Percentiles rank a stretch among this genome's conserved stretches.
Evolutionary conservation across 169 alveolate genomes (phyloP).

Genomic region (Miamiensis avidus): DNA sequence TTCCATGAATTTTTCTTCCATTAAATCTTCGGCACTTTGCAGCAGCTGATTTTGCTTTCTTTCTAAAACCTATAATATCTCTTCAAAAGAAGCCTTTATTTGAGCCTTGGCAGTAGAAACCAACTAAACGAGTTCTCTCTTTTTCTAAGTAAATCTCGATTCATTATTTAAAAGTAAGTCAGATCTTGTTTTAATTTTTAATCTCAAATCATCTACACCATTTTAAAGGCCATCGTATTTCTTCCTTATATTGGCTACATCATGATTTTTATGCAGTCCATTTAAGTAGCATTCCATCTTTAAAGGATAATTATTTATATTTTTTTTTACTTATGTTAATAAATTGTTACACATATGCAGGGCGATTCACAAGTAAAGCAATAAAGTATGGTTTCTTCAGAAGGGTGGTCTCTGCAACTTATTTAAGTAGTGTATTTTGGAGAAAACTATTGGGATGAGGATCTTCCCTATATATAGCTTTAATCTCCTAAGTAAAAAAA

Average conservation of each 20-base stretch:
- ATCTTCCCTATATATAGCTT: too few relatives aligned
- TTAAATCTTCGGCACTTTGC: conserved; percentile 33
- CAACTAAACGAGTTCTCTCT: conserved; percentile 24
- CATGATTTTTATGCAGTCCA: conserved; percentile 40
- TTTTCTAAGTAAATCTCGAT: conserved; percentile 24
- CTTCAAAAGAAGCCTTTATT: conserved; percentile 23
- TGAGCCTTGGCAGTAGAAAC: conserved; percentile 25
- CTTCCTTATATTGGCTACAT: conserved; percentile 21
- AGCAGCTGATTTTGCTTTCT: conserved; percentile 18
- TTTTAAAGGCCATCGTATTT: conserved; percentile 20
- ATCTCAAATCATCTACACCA: conserved; percentile 1
- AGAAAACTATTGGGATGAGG: background rate
- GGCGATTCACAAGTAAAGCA: conserved; percentile 34
- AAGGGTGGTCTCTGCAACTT: conserved; percentile 19
- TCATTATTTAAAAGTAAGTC: conserved; percentile 24
- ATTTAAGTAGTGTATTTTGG: background rate
- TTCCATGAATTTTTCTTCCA: conserved; percentile 32
- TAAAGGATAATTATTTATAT: too few relatives aligned
- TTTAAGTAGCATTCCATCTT: conserved; percentile 34
- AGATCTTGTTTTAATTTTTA: background rate
- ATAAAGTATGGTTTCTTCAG: conserved; percentile 27
- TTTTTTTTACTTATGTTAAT: too few relatives aligned
- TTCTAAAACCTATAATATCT: conserved; percentile 10
- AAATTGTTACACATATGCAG: conserved; percentile 14
- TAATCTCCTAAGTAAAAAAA: too few relatives aligned